Evolutionary conservation across 1,139 yeast species (phyloP), one percentile per base, ranked within the genome.

Genomic region (Candida dubliniensis): DNA sequence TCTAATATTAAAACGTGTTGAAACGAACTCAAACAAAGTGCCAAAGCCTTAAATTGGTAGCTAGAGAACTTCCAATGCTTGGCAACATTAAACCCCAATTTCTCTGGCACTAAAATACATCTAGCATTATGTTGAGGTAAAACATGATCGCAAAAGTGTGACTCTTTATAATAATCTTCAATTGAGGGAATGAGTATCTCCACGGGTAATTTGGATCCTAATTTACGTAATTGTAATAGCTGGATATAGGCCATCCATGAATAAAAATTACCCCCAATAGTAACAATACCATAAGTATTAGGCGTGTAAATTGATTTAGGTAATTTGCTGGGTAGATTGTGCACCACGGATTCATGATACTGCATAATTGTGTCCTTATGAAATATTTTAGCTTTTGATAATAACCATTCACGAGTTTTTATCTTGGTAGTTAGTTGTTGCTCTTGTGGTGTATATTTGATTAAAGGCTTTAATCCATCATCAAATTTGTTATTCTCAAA

Each of bases 21-120:
- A 50, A 73, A 73, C 4, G 73, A 61, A 1, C 75, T 67, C 3
- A 68, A 58, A 52, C 72, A 54, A 33, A 71, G 50, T 2, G 74
- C 72, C 45, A 73, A 61, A 0, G 74, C 63, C 50, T 74, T 74
- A 50, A 62, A 71, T 50, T 73, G 77, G 53, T 73, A 74, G 31
- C 56, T 61, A 2, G 59, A 57, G 38, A 70, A 58, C 27, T 55
- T 23, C 74, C 74, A 69, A 38, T 61, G 54, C 31, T 55, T 46
- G 64, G 64, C 63, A 1, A 69, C 72, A 3, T 53, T 47, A 2
- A 66, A 55, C 0, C 74, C 74, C 32, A 70, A 53, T 8, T 56
- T 58, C 36, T 69, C 69, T 10, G 73, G 71, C 12, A 69, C 50
- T 4, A 64, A 56, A 2, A 66, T 63, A 56, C 71, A 66, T 32